phyloP scores from a whole-genome alignment of 2,329 filamentous ascomycete species.

The Pestalotiopsis sp. region DNA sequence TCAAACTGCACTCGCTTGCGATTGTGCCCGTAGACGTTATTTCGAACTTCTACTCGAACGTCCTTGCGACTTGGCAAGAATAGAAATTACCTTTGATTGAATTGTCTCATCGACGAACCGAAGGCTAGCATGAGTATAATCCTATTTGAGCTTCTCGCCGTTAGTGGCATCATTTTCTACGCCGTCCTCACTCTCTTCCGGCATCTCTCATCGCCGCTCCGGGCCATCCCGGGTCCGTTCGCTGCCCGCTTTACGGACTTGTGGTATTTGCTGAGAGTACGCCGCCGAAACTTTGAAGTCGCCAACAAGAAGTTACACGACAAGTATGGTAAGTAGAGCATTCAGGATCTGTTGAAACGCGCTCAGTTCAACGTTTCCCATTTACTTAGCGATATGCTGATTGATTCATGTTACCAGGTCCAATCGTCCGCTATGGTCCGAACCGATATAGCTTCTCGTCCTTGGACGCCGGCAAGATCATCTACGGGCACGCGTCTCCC shows the following conservation, averaged over 20 bases:
- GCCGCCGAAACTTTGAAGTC: constrained; percentile 28
- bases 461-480: constrained; percentile 38
- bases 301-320: constrained; percentile 31
- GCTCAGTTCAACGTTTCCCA: no score
- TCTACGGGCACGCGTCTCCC: constrained; percentile 42
- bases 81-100: background rate
- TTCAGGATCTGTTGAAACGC: no score
- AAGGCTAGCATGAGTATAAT: background rate
- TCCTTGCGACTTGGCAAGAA: background rate
- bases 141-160: background rate
- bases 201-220: background rate
- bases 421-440: constrained; percentile 48
- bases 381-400: background rate
- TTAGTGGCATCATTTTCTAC: background rate
- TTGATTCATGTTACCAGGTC: constrained; percentile 21
- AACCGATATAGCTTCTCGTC: constrained; percentile 49
- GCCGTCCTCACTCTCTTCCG: background rate
- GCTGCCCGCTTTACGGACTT: constrained; percentile 39
- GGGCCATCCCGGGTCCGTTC: constrained; percentile 39
- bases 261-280: constrained; percentile 36
- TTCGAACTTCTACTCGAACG: no score
- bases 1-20: no score
- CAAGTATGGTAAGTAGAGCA: constrained; percentile 26
- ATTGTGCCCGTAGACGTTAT: no score
- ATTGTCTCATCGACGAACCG: background rate